Conservation (phyloP, 2,329 filamentous ascomycete genomes). For the Pseudocercospora crystallina region DNA sequence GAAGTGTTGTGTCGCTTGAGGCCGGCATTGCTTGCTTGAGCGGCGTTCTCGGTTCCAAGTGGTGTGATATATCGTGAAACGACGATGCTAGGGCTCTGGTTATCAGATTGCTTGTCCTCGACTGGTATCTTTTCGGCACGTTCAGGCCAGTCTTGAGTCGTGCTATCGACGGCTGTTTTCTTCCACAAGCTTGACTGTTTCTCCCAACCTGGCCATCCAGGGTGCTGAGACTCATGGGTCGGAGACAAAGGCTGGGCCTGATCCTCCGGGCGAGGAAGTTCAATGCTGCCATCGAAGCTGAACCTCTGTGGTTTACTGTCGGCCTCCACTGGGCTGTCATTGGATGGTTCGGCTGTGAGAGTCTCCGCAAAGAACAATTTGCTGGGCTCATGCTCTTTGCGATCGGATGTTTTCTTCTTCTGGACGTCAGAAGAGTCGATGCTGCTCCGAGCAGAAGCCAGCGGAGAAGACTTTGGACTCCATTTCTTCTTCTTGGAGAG, state of each 20-base stretch:
- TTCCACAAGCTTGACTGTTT: conserved; percentile 33
- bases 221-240: conserved; percentile 23
- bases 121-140: conserved; percentile 4
- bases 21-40: conserved; percentile 16
- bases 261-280: neutral
- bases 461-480: conserved; percentile 22
- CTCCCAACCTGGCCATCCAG: conserved; percentile 31
- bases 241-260: conserved; percentile 13
- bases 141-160: conserved; percentile 2
- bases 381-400: conserved; percentile 5
- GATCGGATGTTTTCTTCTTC: neutral
- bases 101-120: neutral
- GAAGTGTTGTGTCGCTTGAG: conserved; percentile 18
- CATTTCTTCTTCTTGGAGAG: conserved; percentile 28
- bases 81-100: conserved; percentile 31
- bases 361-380: conserved; percentile 6
- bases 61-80: conserved; percentile 37
- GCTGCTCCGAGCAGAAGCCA: conserved; percentile 24
- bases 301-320: conserved; percentile 3
- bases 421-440: conserved; percentile 14
- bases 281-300: conserved; percentile 3
- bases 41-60: conserved; percentile 20
- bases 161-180: conserved; percentile 24
- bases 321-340: conserved; percentile 7
- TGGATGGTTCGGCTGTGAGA: neutral